phyloP scores from a whole-genome alignment of 2,329 filamentous ascomycete genomes.

The Diaporthe sp. region DNA sequence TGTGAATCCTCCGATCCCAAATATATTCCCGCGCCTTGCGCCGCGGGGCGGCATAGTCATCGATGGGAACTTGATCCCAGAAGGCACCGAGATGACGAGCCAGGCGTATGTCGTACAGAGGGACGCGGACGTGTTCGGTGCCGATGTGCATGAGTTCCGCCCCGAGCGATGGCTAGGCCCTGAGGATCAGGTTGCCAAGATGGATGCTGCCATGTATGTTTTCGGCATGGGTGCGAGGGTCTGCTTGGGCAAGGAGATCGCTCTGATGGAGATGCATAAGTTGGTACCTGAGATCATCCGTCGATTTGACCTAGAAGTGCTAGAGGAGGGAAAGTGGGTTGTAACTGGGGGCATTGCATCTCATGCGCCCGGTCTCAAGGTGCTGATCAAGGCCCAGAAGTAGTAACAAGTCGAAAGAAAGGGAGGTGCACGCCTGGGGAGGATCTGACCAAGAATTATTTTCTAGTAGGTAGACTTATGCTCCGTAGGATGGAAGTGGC shows the following conservation, averaged over 20 bases:
- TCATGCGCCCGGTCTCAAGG: conserved; percentile 9
- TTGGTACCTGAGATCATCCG: conserved; percentile 52
- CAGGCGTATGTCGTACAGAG: conserved; percentile 15
- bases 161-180: conserved; percentile 25
- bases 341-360: conserved; percentile 19
- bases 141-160: conserved; percentile 33
- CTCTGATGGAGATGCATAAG: conserved; percentile 56
- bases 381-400: conserved; percentile 2
- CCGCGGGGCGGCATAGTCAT: conserved; percentile 14
- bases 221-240: conserved; percentile 57
- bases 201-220: conserved; percentile 23
- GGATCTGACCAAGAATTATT: neutral
- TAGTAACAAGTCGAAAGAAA: neutral
- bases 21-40: conserved; percentile 40
- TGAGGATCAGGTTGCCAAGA: conserved; percentile 7
- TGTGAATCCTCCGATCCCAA: conserved; percentile 49
- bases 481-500: neutral
- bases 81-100: conserved; percentile 15
- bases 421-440: too few species aligned
- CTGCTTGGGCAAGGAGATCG: conserved; percentile 64
- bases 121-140: conserved; percentile 21
- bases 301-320: neutral
- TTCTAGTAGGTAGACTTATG: neutral
- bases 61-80: neutral
- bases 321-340: neutral